Evolutionary conservation across 2,329 filamentous ascomycete species (phyloP).

Genomic region (Penicillium sp.): DNA sequence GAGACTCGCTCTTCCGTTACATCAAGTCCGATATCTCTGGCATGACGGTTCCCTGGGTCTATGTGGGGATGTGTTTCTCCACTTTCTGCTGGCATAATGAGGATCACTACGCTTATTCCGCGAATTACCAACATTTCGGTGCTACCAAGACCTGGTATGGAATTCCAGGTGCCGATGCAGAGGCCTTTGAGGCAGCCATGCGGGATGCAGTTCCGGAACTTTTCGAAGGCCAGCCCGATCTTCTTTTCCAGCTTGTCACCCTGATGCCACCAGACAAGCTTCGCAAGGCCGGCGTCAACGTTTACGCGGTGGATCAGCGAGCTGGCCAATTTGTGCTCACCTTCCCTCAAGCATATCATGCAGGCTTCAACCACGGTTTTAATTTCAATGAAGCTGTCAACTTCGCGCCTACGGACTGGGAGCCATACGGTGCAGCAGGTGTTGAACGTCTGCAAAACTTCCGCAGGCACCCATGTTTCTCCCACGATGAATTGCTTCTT

Average conservation of each 20-base stretch:
- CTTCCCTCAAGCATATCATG: conserved; percentile 95
- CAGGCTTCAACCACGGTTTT: conserved; percentile 97
- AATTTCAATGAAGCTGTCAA: conserved; percentile 99
- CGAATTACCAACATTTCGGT: conserved; percentile 97
- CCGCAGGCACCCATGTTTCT: conserved; percentile 90
- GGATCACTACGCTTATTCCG: conserved; percentile 95
- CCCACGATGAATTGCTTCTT: conserved; percentile 89
- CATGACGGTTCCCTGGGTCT: conserved; percentile 99
- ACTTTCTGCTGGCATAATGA: conserved; percentile 99
- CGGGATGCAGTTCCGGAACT: conserved; percentile 89
- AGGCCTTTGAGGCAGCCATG: conserved; percentile 96
- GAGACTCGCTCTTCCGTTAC: conserved; percentile 89
- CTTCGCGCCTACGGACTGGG: conserved; percentile 94
- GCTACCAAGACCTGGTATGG: conserved; percentile 99
- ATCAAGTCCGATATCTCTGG: conserved; percentile 98
- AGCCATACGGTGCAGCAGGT: conserved; percentile 81
- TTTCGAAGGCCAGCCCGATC: conserved; percentile 93
- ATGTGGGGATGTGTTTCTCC: conserved; percentile 99
- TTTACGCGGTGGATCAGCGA: conserved; percentile 92
- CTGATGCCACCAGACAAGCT: conserved; percentile 89
- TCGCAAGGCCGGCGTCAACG: conserved; percentile 85
- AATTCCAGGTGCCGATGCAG: conserved; percentile 87
- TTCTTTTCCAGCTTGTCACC: conserved; percentile 96
- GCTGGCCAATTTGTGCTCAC: conserved; percentile 96
- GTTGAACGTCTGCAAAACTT: conserved; percentile 85